Evolutionary conservation across 768 basidiomycete genomes (phyloP), one percentile per base, ranked within the genome.

Genomic region (Stropharia rugosoannulata): DNA sequence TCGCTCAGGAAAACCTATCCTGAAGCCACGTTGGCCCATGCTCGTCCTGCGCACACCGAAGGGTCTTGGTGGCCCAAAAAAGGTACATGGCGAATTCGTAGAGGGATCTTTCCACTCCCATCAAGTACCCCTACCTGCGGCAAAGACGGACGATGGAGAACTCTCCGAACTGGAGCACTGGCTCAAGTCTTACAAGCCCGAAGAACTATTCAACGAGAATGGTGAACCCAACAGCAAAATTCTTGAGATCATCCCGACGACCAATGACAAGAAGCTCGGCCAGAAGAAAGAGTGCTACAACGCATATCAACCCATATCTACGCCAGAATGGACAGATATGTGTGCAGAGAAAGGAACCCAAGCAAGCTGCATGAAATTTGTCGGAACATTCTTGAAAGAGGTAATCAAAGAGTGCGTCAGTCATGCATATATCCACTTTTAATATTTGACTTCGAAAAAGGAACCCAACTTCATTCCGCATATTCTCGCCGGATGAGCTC

Each of bases 21-120:
- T 85, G 49, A 95, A 95, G 74, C 94, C 94, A n/a, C 81, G 90
- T 41, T 95, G 91, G 91, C 94, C 94, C 3, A 80, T 95, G 66
- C 75, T 97, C 59, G 81, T 95, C 63, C 79, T 95, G 43, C 84
- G 93, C 42, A 91, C 91, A 1, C 92, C 93, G 9, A 96, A 96
- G 72, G 88, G 92, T 22, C 85, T 81, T 75, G 77, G 84, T 5
- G 87, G 89, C 4, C 90, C 91, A 1, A 85, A 85, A 60, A 59
- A 71, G 18, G 66, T 89, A 27, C 77, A 83, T 49, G 89, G 85
- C n/a, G 82, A 89, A 57, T 82, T 80, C 54, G 80, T 94, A 49
- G 90, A 91, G 65, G 89, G 89, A 43, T 90, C 87, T 18, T 95
- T 89, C 80, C 84, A 80, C 56, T 80, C 93, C 0, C 93, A 97